Conservation (phyloP, 1,139 yeast species). For the Candida freyschussii region DNA sequence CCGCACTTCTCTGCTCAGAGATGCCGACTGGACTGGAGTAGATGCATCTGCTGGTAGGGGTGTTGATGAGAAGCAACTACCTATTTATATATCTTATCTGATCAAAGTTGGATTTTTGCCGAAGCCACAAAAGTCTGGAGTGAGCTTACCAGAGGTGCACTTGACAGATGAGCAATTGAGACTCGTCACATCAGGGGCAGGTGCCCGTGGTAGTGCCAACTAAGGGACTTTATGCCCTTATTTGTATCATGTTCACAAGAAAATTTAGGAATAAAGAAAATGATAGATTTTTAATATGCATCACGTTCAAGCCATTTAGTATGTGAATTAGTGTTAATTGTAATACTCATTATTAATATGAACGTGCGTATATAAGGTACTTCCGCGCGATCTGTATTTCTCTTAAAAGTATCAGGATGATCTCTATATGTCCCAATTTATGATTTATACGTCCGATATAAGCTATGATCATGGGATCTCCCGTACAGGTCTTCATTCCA, state of each 20-base stretch:
- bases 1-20: constrained; percentile 52
- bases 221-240: constrained; percentile 3
- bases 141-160: constrained; percentile 51
- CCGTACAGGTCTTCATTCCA: too few species aligned
- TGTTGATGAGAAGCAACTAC: constrained; percentile 59
- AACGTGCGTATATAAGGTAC: too few species aligned
- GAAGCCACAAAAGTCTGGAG: constrained; percentile 42
- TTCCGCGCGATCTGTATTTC: too few species aligned
- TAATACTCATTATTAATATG: too few species aligned
- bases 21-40: constrained; percentile 56
- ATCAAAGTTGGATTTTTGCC: constrained; percentile 75
- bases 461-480: too few species aligned
- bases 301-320: too few species aligned
- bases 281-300: too few species aligned
- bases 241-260: not conserved
- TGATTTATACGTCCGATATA: too few species aligned
- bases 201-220: constrained; percentile 62
- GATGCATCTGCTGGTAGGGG: constrained; percentile 72
- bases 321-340: too few species aligned
- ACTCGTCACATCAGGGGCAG: constrained; percentile 74
- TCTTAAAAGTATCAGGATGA: too few species aligned
- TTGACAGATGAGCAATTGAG: constrained; percentile 57
- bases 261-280: not conserved
- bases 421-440: too few species aligned
- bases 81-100: constrained; percentile 75